Evolutionary conservation across 208 protist species (phyloP), one percentile per base, ranked within the genome.

Genomic region (Strigomonas culicis): DNA sequence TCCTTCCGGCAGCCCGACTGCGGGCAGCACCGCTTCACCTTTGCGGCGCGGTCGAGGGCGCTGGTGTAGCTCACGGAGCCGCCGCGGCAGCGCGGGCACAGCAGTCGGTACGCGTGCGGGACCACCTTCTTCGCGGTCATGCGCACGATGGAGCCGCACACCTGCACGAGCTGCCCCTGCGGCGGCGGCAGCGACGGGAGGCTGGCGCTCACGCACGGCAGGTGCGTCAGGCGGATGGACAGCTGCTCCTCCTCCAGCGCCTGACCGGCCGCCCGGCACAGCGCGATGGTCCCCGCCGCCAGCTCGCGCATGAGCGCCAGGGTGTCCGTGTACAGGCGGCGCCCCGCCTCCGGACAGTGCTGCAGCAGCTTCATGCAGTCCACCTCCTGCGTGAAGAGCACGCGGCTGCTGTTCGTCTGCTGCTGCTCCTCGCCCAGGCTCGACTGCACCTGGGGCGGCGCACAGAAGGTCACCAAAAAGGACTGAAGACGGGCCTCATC

Each of bases 71-170:
- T 53, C 66, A 88, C 85, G 15, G 57, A 57, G 21, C 71, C 73
- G 24, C 55, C 68, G 28, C 69, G 72, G 68, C 89, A 95, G 34
- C 80, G 78, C 10, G 76, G 75, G 59, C 89, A 95, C 77, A 86
- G 87, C 15, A 86, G 41, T 0, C 80, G 74, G 32, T 75, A 85
- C 4, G 79, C 70, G 66, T 88, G 79, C 11, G 89, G 89, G 27
- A 93, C 86, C 24, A 95, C 89, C 0, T 79, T 74, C 72, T 90
- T 87, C 1, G 84, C 75, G 13, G 78, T 81, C 80, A 95, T 90
- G 17, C 89, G 81, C 39, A 95, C 88, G 30, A 95, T 88, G 6
- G 89, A 82, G 13, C 89, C 89, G 63, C 82, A 89, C 17, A 89
- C 75, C 68, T 84, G 76, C 47, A 91, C 77, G 25, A 95, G 77